phyloP scores from a whole-genome alignment of 306 rosid genomes.

The peach (Prunus persica) region DNA sequence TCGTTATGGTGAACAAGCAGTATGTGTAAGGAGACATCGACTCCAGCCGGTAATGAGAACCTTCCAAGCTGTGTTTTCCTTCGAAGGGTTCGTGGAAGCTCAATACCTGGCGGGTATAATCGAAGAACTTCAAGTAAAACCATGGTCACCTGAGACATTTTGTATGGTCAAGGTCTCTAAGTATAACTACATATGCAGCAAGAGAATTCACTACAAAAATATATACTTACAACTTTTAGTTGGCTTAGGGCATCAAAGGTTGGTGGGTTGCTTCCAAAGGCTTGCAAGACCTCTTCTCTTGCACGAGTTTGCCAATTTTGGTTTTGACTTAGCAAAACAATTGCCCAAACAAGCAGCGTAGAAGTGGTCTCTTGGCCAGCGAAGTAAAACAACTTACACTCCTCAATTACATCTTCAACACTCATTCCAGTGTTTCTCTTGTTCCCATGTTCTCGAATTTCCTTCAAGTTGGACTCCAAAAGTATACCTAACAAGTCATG shows the following conservation, averaged over 20 bases:
- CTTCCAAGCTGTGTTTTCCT: conserved; percentile 31
- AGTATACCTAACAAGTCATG: conserved; percentile 41
- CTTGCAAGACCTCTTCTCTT: conserved; percentile 23
- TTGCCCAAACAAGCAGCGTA: conserved; percentile 37
- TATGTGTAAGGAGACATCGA: neutral
- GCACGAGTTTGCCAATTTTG: conserved; percentile 54
- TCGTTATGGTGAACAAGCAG: conserved; percentile 24
- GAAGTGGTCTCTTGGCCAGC: conserved; percentile 60
- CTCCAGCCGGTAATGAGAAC: conserved; percentile 32
- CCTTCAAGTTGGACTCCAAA: conserved; percentile 36
- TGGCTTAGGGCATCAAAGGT: conserved; percentile 34
- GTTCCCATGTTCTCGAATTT: conserved; percentile 27
- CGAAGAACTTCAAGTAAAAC: conserved; percentile 63
- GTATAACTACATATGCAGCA: too few species aligned
- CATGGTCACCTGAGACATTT: conserved; percentile 42
- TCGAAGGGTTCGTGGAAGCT: neutral
- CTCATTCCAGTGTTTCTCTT: conserved; percentile 39
- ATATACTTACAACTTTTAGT: conserved; percentile 37
- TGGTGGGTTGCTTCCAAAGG: conserved; percentile 34
- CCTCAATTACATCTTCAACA: conserved; percentile 38
- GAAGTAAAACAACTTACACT: conserved; percentile 46
- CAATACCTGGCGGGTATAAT: conserved; percentile 34
- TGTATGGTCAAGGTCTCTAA: neutral
- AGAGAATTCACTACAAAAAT: too few species aligned
- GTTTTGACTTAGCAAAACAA: conserved; percentile 31